Conservation (phyloP, 1,284 basidiomycete species). For the Fomitopsis betulina region DNA sequence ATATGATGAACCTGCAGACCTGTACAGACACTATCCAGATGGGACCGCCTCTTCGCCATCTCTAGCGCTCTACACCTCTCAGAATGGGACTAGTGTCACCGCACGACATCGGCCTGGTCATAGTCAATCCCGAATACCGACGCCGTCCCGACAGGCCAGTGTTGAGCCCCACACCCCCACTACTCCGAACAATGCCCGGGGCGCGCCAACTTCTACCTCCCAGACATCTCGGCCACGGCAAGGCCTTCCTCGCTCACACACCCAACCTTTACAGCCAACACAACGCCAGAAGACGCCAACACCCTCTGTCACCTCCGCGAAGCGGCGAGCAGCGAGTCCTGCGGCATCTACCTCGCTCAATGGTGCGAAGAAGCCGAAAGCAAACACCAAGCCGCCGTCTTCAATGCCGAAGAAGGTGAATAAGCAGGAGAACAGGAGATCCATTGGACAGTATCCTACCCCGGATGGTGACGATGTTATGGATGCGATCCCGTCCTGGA, state of each 20-base stretch:
- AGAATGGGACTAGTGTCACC: constrained; percentile 7
- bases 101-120: constrained; percentile 11
- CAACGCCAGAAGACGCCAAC: constrained; percentile 12
- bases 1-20: constrained; percentile 25
- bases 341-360: constrained; percentile 27
- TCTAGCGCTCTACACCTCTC: constrained; percentile 15
- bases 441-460: constrained; percentile 60
- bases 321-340: constrained; percentile 43
- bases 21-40: constrained; percentile 20
- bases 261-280: constrained; percentile 19
- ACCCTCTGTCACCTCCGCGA: constrained; percentile 16
- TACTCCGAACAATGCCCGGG: constrained; percentile 12
- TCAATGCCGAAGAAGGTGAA: constrained; percentile 20
- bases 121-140: constrained; percentile 15
- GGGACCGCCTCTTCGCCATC: constrained; percentile 20
- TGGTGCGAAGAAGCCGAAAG: constrained; percentile 34
- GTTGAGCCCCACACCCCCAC: constrained; percentile 12
- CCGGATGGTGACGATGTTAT: constrained; percentile 46
- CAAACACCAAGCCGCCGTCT: constrained; percentile 29
- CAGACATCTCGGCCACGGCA: constrained; percentile 11
- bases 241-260: constrained; percentile 12
- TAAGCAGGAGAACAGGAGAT: constrained; percentile 33
- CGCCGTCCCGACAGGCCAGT: constrained; percentile 10
- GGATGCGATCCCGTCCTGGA: constrained; percentile 75
- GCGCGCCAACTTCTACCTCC: constrained; percentile 12